Percentiles rank a stretch among this genome's conserved stretches.
Evolutionary conservation across 2,329 filamentous ascomycete genomes (phyloP).

Genomic region (Aspergillus sp.): DNA sequence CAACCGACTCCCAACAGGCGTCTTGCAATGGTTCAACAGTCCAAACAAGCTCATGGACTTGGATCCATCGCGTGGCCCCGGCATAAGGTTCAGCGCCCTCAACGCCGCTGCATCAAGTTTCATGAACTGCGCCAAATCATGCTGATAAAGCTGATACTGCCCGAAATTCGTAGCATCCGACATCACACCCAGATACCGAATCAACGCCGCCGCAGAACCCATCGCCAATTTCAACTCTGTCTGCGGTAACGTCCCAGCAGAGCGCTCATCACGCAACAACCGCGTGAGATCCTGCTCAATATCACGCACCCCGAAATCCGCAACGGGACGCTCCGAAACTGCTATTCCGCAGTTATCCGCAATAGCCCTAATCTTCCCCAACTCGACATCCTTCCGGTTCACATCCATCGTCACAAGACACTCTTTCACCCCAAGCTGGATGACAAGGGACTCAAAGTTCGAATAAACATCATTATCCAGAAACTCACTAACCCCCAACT

Average conservation of each 20-base stretch:
- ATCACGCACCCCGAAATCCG: constrained; percentile 83
- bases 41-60: constrained; percentile 98
- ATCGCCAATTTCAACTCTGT: constrained; percentile 94
- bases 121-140: constrained; percentile 96
- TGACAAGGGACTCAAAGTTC: constrained; percentile 94
- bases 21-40: constrained; percentile 95
- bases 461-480: constrained; percentile 98
- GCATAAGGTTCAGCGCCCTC: constrained; percentile 95
- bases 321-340: constrained; percentile 72
- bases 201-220: constrained; percentile 88
- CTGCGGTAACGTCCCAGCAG: constrained; percentile 75
- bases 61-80: constrained; percentile 87
- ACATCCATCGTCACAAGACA: constrained; percentile 82
- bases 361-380: constrained; percentile 83
- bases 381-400: constrained; percentile 79
- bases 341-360: constrained; percentile 91
- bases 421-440: constrained; percentile 93
- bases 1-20: constrained; percentile 83
- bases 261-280: constrained; percentile 81
- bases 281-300: constrained; percentile 93
- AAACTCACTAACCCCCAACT: constrained; percentile 95
- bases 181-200: constrained; percentile 89
- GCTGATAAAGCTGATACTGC: constrained; percentile 95
- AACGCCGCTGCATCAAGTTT: constrained; percentile 93
- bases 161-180: constrained; percentile 94